Evolutionary conservation across 2,329 filamentous ascomycete species (phyloP).

Genomic region (Alternaria triticimaculans): DNA sequence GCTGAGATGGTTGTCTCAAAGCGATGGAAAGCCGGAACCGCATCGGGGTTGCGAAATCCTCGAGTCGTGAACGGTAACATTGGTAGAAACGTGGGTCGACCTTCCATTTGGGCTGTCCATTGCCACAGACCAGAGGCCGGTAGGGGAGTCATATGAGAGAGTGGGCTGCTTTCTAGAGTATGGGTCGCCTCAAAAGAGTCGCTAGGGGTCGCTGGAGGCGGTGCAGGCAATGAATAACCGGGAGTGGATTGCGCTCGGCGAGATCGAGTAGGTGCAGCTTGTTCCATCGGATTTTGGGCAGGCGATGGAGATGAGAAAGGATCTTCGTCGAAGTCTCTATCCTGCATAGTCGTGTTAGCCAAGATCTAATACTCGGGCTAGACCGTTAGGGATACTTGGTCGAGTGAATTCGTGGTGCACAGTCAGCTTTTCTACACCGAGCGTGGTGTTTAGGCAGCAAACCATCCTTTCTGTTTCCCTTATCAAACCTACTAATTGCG

Average conservation of each 20-base stretch:
- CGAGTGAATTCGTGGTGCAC: neutral
- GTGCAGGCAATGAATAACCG: neutral
- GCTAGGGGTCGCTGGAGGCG: neutral
- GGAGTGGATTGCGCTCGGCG: neutral
- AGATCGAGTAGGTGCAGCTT: neutral
- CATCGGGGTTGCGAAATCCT: constrained; percentile 2
- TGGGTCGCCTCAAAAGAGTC: neutral
- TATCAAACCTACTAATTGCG: neutral
- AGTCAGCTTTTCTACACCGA: neutral
- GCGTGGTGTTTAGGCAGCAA: neutral
- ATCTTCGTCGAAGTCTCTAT: neutral
- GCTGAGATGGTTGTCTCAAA: neutral
- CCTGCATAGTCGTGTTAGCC: neutral
- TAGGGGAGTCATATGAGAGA: neutral
- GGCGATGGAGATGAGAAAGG: neutral
- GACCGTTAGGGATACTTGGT: neutral
- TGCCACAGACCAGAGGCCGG: neutral
- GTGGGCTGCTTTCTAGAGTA: neutral
- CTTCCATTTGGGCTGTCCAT: neutral
- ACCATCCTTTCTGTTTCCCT: neutral
- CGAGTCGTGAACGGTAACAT: constrained; percentile 2
- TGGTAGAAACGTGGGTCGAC: neutral
- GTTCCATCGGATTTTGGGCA: neutral
- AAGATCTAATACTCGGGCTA: neutral
- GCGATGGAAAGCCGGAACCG: neutral